Conservation (phyloP, 139 green algal species). For the Trebouxia sp. region DNA sequence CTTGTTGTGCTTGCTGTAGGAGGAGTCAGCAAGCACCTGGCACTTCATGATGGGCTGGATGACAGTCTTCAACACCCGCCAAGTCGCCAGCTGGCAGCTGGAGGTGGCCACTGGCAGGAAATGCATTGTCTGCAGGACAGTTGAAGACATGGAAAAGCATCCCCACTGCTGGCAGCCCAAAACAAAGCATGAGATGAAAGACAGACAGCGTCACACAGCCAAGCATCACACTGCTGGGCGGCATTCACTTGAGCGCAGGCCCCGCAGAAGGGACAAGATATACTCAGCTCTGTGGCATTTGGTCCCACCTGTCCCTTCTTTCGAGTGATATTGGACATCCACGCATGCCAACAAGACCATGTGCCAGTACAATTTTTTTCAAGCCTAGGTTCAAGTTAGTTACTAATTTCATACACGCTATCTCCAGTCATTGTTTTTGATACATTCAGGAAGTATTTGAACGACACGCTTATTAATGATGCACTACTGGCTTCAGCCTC, state of each 20-base stretch:
- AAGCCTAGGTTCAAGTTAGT: too few species aligned
- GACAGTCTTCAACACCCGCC: conserved; percentile 23
- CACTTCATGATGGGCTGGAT: conserved; percentile 28
- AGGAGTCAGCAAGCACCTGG: conserved; percentile 4
- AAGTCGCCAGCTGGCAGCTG: conserved; percentile 13
- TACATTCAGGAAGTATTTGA: too few species aligned
- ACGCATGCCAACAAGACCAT: too few species aligned
- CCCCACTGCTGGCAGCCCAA: conserved; percentile 17
- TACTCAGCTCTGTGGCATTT: conserved; percentile 13
- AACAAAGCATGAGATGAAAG: background rate
- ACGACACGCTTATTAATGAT: too few species aligned
- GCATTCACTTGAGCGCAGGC: background rate
- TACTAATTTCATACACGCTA: too few species aligned
- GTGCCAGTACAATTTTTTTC: too few species aligned
- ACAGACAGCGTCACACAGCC: background rate
- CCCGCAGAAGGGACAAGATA: background rate
- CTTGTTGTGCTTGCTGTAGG: background rate
- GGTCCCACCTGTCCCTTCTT: conserved; percentile 14
- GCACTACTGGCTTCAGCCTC: too few species aligned
- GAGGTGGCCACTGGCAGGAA: conserved; percentile 15
- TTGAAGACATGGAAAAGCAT: conserved; percentile 19
- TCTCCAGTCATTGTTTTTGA: too few species aligned
- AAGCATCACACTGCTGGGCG: background rate
- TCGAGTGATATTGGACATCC: background rate
- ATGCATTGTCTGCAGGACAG: conserved; percentile 7